phyloP scores from a whole-genome alignment of 1,139 yeast species.

The Kodamaea sp. region DNA sequence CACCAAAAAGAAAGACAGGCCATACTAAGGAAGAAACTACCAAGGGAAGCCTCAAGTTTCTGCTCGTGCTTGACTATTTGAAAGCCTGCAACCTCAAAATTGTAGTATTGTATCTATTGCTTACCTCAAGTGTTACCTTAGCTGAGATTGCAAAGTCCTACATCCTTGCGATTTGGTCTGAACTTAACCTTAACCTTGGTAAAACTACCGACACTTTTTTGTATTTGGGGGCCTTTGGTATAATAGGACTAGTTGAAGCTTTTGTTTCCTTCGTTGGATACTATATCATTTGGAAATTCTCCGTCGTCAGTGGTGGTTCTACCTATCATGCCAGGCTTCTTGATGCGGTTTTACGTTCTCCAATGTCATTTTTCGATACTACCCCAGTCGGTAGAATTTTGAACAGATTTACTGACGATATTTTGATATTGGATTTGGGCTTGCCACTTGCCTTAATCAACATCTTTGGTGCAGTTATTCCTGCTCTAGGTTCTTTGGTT shows the following conservation, averaged over 20 bases:
- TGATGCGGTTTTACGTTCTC: constrained; percentile 36
- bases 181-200: constrained; percentile 28
- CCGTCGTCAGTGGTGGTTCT: constrained; percentile 34
- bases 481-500: constrained; percentile 17
- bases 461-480: constrained; percentile 14
- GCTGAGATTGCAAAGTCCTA: constrained; percentile 10
- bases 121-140: constrained; percentile 23
- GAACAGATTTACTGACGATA: constrained; percentile 44
- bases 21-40: constrained; percentile 31
- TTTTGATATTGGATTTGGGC: constrained; percentile 22
- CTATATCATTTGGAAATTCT: constrained; percentile 33
- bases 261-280: constrained; percentile 29
- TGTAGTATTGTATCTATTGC: constrained; percentile 9
- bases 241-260: constrained; percentile 30
- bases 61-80: constrained; percentile 34
- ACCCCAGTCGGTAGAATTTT: constrained; percentile 45
- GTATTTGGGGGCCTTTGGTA: constrained; percentile 29
- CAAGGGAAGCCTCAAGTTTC: constrained; percentile 36
- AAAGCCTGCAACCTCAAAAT: constrained; percentile 36
- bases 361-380: constrained; percentile 48
- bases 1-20: constrained; percentile 23
- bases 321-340: constrained; percentile 43
- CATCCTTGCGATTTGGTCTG: constrained; percentile 42
- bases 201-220: constrained; percentile 24
- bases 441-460: constrained; percentile 25